Evolutionary conservation across 495 filamentous ascomycete genomes (phyloP).

Genomic region (Hyphodiscus hymeniophilus): DNA sequence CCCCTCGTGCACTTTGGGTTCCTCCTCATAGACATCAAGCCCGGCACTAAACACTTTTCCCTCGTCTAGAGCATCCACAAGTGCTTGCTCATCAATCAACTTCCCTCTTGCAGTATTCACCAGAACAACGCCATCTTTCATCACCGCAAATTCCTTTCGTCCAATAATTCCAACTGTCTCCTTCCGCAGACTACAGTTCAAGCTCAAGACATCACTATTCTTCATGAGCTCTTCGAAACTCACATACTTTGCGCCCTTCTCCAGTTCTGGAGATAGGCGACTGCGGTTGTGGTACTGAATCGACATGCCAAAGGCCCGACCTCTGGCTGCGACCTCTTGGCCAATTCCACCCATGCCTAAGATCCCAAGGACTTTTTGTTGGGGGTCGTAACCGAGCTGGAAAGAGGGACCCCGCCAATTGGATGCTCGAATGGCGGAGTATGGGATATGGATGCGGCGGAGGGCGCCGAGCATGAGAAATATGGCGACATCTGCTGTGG

Average conservation of each 20-base stretch:
- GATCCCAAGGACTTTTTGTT: conserved; percentile 67
- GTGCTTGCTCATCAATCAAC: conserved; percentile 66
- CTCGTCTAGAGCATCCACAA: conserved; percentile 45
- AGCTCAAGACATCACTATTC: conserved; percentile 62
- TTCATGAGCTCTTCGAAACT: conserved; percentile 58
- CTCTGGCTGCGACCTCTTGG: conserved; percentile 34
- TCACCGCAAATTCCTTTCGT: conserved; percentile 52
- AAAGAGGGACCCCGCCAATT: conserved; percentile 37
- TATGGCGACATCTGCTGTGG: conserved; percentile 64
- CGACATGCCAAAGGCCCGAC: conserved; percentile 54
- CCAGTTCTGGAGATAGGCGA: conserved; percentile 37
- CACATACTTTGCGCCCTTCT: conserved; percentile 58
- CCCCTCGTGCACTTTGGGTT: conserved; percentile 57
- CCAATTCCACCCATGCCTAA: conserved; percentile 89
- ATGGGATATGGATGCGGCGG: conserved; percentile 55
- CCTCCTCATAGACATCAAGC: conserved; percentile 62
- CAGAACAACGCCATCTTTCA: conserved; percentile 70
- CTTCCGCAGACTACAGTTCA: conserved; percentile 50
- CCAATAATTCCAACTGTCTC: conserved; percentile 59
- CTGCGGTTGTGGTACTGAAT: conserved; percentile 62
- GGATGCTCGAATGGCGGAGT: conserved; percentile 52
- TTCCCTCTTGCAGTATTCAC: conserved; percentile 78
- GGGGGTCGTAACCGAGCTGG: conserved; percentile 43
- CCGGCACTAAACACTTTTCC: conserved; percentile 55
- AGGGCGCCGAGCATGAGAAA: conserved; percentile 65